Percentiles rank a stretch among this genome's conserved stretches.
Conservation (phyloP, 2,329 filamentous ascomycete genomes). For the Botrytis aclada region DNA sequence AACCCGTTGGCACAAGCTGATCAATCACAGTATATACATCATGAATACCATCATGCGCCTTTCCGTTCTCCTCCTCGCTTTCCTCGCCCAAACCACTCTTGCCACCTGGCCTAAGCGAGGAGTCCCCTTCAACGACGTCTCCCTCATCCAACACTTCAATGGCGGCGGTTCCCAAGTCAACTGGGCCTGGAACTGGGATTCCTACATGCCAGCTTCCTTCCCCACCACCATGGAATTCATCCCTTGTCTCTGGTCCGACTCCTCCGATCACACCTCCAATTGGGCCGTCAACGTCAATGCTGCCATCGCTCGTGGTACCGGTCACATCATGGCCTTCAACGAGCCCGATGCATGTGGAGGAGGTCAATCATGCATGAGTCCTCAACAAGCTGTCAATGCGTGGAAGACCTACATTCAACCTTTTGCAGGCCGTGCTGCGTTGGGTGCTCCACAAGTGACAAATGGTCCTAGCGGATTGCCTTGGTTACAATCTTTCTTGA, state of each 20-base stretch:
- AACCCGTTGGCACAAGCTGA: neutral
- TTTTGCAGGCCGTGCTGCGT: constrained; percentile 43
- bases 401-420: constrained; percentile 45
- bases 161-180: constrained; percentile 22
- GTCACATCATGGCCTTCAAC: constrained; percentile 65
- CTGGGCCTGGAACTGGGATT: constrained; percentile 69
- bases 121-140: constrained; percentile 22
- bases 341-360: constrained; percentile 56
- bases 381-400: constrained; percentile 39
- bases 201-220: constrained; percentile 41
- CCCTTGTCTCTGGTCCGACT: constrained; percentile 60
- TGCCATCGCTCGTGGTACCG: constrained; percentile 44
- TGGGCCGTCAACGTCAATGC: constrained; percentile 11
- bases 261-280: constrained; percentile 11
- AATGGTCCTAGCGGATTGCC: constrained; percentile 41
- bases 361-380: constrained; percentile 51
- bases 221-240: constrained; percentile 54
- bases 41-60: constrained; percentile 4
- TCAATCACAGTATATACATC: neutral
- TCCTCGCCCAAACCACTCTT: neutral
- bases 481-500: constrained; percentile 46
- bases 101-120: constrained; percentile 20
- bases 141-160: constrained; percentile 24
- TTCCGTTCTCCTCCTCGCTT: neutral
- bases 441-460: constrained; percentile 48